A percentile compares a stretch with the other conserved stretches of the same genome.
phyloP scores from a whole-genome alignment of 1,284 basidiomycete species.

The Ustilago sp. region DNA sequence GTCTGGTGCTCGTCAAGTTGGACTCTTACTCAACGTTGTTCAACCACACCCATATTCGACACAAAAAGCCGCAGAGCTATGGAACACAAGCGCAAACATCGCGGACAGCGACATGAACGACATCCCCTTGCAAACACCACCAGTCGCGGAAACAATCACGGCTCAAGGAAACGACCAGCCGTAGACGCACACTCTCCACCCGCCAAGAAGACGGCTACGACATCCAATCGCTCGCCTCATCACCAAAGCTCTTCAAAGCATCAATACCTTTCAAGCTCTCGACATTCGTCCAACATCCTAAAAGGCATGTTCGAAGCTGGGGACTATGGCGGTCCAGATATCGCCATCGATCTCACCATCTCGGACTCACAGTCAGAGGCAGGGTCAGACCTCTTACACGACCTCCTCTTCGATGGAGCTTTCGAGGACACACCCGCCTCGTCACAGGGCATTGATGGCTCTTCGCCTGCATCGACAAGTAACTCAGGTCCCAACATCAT shows the following conservation, averaged over 20 bases:
- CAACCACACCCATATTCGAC: too few species aligned
- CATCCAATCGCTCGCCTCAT: not conserved
- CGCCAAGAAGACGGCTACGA: not conserved
- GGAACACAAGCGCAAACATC: not conserved
- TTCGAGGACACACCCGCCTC: slow-evolving; percentile 16
- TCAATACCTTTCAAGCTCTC: not conserved
- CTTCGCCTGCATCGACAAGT: slow-evolving; percentile 5
- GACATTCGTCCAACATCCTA: not conserved
- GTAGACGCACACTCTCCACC: not conserved
- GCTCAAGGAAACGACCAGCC: not conserved
- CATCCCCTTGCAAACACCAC: not conserved
- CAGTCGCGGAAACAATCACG: not conserved
- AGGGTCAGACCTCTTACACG: slow-evolving; percentile 17
- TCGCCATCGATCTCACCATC: slow-evolving; percentile 12
- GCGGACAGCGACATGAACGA: not conserved
- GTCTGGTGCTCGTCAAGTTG: too few species aligned
- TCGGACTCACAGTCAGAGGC: slow-evolving; percentile 16
- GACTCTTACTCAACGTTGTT: too few species aligned
- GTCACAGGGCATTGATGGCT: slow-evolving; percentile 1
- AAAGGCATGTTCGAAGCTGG: not conserved
- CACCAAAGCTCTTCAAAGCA: not conserved
- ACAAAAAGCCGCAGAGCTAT: not conserved
- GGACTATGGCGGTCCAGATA: not conserved
- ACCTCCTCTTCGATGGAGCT: not conserved
- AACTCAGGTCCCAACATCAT: not conserved